A percentile compares a stretch with the other conserved stretches of the same genome.
Evolutionary conservation across 768 basidiomycete species (phyloP).

Genomic region (Tricholoma furcatifolium): DNA sequence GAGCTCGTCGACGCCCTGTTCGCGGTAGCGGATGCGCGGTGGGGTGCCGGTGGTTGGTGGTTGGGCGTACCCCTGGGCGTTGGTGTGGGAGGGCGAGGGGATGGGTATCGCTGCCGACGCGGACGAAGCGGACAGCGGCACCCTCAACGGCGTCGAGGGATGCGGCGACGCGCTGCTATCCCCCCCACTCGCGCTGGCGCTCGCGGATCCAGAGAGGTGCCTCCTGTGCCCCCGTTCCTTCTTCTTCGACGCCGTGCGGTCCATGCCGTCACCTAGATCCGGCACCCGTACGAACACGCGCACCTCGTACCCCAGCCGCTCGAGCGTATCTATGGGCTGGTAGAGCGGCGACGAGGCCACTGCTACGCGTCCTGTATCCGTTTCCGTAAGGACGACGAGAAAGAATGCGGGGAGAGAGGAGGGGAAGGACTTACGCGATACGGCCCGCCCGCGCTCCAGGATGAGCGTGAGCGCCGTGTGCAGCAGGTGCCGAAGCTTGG

Average conservation of each 20-base stretch:
- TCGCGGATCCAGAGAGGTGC: constrained; percentile 12
- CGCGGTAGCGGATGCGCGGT: constrained; percentile 63
- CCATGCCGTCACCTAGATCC: constrained; percentile 60
- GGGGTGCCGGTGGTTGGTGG: background rate
- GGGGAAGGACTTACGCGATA: constrained; percentile 44
- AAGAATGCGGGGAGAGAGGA: background rate
- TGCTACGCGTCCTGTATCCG: constrained; percentile 52
- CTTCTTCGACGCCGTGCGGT: constrained; percentile 36
- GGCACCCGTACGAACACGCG: constrained; percentile 70
- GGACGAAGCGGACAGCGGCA: background rate
- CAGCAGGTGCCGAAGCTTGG: constrained; percentile 47
- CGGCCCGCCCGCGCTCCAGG: constrained; percentile 77
- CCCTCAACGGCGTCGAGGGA: background rate
- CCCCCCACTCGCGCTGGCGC: constrained; percentile 11
- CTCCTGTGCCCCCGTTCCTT: constrained; percentile 14
- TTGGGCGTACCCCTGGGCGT: too few relatives aligned
- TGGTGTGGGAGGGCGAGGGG: background rate
- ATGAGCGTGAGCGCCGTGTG: constrained; percentile 77
- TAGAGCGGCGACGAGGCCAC: constrained; percentile 84
- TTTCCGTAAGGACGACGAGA: background rate
- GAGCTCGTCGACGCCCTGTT: constrained; percentile 95
- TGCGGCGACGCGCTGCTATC: background rate
- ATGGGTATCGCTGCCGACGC: background rate
- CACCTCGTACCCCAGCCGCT: constrained; percentile 74
- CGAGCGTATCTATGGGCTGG: constrained; percentile 74